Conservation (phyloP, 129 eudicot genomes). For the Artemisia tridentata region DNA sequence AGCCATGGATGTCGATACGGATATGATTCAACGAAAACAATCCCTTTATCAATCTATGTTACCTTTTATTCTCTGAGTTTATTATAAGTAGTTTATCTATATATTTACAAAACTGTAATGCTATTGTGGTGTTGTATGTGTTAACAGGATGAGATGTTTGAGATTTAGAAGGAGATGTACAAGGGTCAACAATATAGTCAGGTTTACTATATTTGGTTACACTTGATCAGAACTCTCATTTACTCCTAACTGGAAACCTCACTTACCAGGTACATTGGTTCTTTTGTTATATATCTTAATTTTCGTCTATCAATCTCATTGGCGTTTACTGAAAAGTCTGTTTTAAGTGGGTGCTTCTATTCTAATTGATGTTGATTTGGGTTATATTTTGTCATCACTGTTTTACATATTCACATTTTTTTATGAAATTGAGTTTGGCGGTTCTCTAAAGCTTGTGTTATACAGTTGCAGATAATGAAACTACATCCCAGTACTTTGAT, state of each 20-base stretch:
- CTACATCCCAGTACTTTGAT: too few relatives aligned
- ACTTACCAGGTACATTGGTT: constrained; percentile 56
- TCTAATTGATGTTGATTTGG: not conserved
- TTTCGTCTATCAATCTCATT: too few relatives aligned
- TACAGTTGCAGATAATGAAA: too few relatives aligned
- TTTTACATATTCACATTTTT: too few relatives aligned
- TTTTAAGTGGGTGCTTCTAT: not conserved
- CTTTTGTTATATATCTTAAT: too few relatives aligned
- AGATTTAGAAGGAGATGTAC: constrained; percentile 79
- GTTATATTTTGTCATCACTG: too few relatives aligned
- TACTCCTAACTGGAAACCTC: constrained; percentile 96
- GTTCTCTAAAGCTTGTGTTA: too few relatives aligned
- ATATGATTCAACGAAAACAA: constrained; percentile 55
- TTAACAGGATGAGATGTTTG: constrained; percentile 61
- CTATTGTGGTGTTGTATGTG: not conserved
- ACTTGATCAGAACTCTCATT: constrained; percentile 71
- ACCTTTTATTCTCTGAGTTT: constrained; percentile 11
- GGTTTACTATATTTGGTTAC: constrained; percentile 77
- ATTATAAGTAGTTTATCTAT: not conserved
- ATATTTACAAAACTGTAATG: too few relatives aligned
- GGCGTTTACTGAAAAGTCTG: not conserved
- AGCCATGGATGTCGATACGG: constrained; percentile 59
- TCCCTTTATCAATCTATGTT: constrained; percentile 60
- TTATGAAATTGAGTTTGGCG: too few relatives aligned
- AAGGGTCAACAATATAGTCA: constrained; percentile 96